Base-by-base conservation (phyloP, 352 stramenopile genomes). In the Aphanomyces invadans region DNA sequence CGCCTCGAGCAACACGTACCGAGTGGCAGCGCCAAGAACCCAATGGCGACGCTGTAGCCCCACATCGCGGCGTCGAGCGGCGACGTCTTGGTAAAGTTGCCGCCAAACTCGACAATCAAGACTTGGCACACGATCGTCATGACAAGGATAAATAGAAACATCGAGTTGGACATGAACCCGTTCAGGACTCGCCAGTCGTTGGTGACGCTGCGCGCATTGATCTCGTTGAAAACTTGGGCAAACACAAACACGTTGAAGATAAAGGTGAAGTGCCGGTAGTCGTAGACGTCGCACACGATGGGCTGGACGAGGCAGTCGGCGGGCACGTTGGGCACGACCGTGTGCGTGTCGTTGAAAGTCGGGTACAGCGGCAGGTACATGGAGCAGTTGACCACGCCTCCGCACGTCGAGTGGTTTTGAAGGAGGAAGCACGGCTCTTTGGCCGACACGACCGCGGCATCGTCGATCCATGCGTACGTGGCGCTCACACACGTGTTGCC, bases 201-300 rank as follows among this genome's bases (percentile, higher is more conserved):
- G 73, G 97, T 92, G 64, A 98, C 97, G 32, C 72, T 76, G 12
- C 81, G 80, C 26, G 82, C 76, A 45, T 92, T 92, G 71, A 92
- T 89, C 61, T 92, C 84, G 70, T 92, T 92, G 65, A 92, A 99
- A 29, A 98, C 74, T 77, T 98, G 94, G 29, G 85, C 88, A 68
- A 99, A 98, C 5, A 99, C 96, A 73, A 99, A 99, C 23, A 93
- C 91, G 75, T 99, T 99, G 84, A 99, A 99, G 71, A 99, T 86
- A 53, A 98, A 78, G 3, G 95, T 98, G 75, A 97, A 98, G 78
- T 99, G 96, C 36, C 87, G 74, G 51, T 90, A 92, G 73, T 96
- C 76, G 82, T 95, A 81, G 48, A 69, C 17, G 21, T 57, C 10
- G 55, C 84, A 92, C 36, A 7, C 7, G 31, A 66, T 73, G 12